phyloP scores from a whole-genome alignment of 345 rosid genomes.

The Eucalyptus globulus region DNA sequence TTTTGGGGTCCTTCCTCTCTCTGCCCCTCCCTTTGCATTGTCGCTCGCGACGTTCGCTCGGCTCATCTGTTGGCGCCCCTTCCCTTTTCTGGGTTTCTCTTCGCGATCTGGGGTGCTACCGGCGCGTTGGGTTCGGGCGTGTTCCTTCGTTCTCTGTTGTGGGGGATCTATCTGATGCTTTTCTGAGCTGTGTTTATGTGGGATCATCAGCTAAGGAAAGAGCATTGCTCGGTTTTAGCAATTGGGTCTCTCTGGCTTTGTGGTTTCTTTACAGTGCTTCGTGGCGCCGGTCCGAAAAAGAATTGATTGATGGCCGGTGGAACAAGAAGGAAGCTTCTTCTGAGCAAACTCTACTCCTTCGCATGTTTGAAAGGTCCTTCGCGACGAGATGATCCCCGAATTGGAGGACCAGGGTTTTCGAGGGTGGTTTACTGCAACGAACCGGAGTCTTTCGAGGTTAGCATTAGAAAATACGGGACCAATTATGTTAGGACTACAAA shows the following conservation, averaged over 20 bases:
- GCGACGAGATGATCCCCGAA: slow-evolving; percentile 46
- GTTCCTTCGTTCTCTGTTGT: neutral
- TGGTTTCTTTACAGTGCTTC: neutral
- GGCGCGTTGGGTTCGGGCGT: neutral
- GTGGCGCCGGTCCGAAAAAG: neutral
- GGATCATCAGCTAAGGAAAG: neutral
- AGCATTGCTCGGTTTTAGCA: neutral
- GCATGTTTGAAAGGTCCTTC: slow-evolving; percentile 31
- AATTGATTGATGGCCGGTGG: slow-evolving; percentile 9
- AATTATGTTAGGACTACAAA: slow-evolving; percentile 78
- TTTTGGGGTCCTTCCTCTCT: neutral
- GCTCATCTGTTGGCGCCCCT: neutral
- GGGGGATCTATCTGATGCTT: neutral
- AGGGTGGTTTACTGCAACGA: slow-evolving; percentile 75
- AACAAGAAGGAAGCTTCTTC: slow-evolving; percentile 27
- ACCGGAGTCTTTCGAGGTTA: slow-evolving; percentile 51
- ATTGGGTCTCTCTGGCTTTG: neutral
- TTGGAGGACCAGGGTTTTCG: slow-evolving; percentile 80
- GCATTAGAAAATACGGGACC: slow-evolving; percentile 18
- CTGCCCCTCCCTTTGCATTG: neutral
- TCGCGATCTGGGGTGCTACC: neutral
- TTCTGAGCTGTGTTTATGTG: neutral
- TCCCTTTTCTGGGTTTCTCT: neutral
- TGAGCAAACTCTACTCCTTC: slow-evolving; percentile 71
- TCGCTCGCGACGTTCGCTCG: neutral